These are phyloP conservation scores for Themeda triandra DNA, from an alignment of 176 grass and related monocot species.

Conservation along the genomic window DNA sequence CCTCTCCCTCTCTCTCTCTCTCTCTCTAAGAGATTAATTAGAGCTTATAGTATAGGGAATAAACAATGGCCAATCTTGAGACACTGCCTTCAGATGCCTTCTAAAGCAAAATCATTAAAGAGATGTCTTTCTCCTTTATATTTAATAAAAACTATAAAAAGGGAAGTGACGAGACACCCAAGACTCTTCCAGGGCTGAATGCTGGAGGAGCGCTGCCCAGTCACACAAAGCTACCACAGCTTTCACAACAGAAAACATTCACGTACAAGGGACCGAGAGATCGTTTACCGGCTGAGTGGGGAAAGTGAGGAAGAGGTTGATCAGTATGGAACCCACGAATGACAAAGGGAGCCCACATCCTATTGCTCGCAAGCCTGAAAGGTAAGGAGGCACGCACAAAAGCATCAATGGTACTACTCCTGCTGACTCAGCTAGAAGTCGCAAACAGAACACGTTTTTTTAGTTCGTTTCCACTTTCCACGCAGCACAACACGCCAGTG, in stretches of 20 bases:
- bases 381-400: neutral
- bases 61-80: neutral
- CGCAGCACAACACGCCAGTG: too few relatives aligned
- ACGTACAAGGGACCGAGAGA: too few relatives aligned
- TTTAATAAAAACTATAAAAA: neutral
- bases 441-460: too few relatives aligned
- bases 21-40: neutral
- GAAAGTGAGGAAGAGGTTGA: conserved; percentile 45
- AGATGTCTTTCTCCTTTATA: neutral
- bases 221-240: neutral
- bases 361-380: conserved; percentile 47
- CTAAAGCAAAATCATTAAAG: too few relatives aligned
- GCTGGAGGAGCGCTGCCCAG: neutral
- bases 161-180: neutral
- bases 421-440: too few relatives aligned
- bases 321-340: neutral
- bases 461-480: too few relatives aligned
- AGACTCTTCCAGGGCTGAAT: neutral
- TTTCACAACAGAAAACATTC: neutral
- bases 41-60: neutral
- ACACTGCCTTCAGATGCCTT: neutral
- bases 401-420: neutral
- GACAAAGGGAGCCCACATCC: conserved; percentile 29
- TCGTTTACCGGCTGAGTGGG: conserved; percentile 70
- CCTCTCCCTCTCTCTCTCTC: too few relatives aligned